These are phyloP conservation scores for Tetracladium marchalianum DNA, from an alignment of 495 filamentous ascomycete species.

Conservation along the genomic window DNA sequence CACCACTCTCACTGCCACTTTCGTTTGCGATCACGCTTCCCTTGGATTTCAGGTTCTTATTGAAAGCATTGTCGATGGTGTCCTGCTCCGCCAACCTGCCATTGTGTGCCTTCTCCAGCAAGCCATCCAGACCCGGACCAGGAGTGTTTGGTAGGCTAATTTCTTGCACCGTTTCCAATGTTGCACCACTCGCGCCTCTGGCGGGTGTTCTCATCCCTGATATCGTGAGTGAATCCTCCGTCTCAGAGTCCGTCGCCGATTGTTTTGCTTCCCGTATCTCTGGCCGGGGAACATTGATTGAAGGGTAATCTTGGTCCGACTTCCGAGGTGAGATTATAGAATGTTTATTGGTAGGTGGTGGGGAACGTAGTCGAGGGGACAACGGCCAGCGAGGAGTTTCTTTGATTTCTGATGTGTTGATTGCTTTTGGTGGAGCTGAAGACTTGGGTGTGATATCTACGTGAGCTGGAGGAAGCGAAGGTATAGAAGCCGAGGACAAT, in stretches of 20 bases:
- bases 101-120: conserved; percentile 39
- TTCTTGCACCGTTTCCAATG: conserved; percentile 89
- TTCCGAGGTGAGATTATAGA: conserved; percentile 32
- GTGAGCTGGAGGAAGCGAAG: conserved; percentile 38
- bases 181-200: conserved; percentile 57
- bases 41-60: conserved; percentile 24
- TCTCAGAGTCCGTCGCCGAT: conserved; percentile 34
- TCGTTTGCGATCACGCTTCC: conserved; percentile 33
- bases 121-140: conserved; percentile 26
- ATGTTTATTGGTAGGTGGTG: conserved; percentile 45
- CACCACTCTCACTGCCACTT: conserved; percentile 53
- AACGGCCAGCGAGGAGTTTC: conserved; percentile 54
- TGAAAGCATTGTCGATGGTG: conserved; percentile 23
- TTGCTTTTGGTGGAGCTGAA: conserved; percentile 50
- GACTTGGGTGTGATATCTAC: conserved; percentile 49
- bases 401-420: conserved; percentile 37
- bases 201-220: conserved; percentile 53
- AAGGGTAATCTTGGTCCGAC: conserved; percentile 35
- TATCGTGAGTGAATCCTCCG: conserved; percentile 40
- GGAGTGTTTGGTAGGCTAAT: conserved; percentile 73
- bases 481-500: conserved; percentile 52
- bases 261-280: conserved; percentile 23
- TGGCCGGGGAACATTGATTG: conserved; percentile 45
- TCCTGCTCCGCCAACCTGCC: conserved; percentile 34
- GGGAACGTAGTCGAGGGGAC: conserved; percentile 57